Conservation (phyloP, 805 yeast species). For the Brettanomyces sp. region DNA sequence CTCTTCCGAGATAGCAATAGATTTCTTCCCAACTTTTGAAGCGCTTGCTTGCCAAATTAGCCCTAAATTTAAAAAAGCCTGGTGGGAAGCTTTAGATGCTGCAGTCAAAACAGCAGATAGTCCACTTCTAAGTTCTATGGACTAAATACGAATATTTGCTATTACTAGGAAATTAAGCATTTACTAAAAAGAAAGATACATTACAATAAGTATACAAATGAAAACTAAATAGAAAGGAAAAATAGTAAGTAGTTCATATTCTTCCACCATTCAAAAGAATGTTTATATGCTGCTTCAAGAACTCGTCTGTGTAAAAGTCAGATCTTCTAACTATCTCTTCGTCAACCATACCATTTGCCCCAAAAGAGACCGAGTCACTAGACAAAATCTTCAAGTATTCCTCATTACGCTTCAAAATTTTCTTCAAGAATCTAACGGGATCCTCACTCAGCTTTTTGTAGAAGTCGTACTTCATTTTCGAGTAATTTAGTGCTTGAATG, state of each 20-base stretch:
- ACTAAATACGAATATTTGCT: too few species aligned
- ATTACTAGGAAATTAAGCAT: background rate
- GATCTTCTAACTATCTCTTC: slow-evolving; percentile 86
- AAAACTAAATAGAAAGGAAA: background rate
- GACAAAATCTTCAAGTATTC: slow-evolving; percentile 78
- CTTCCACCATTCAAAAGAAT: slow-evolving; percentile 55
- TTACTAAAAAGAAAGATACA: background rate
- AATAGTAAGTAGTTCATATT: slow-evolving; percentile 17
- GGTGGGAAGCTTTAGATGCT: slow-evolving; percentile 1
- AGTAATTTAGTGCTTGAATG: slow-evolving; percentile 42
- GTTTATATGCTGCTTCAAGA: slow-evolving; percentile 71
- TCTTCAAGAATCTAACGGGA: slow-evolving; percentile 66
- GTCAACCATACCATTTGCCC: slow-evolving; percentile 33
- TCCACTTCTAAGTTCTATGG: too few species aligned
- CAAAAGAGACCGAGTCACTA: slow-evolving; percentile 48
- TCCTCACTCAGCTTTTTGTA: slow-evolving; percentile 64
- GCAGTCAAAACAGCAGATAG: background rate
- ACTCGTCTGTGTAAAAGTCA: slow-evolving; percentile 70
- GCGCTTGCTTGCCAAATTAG: background rate
- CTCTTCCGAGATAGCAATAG: background rate
- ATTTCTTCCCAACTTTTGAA: slow-evolving; percentile 4
- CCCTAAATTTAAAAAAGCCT: background rate
- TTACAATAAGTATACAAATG: background rate
- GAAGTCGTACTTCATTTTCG: slow-evolving; percentile 64
- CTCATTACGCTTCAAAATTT: slow-evolving; percentile 72